Conservation (phyloP, 306 rosid species). For the Cajanus cajan region DNA sequence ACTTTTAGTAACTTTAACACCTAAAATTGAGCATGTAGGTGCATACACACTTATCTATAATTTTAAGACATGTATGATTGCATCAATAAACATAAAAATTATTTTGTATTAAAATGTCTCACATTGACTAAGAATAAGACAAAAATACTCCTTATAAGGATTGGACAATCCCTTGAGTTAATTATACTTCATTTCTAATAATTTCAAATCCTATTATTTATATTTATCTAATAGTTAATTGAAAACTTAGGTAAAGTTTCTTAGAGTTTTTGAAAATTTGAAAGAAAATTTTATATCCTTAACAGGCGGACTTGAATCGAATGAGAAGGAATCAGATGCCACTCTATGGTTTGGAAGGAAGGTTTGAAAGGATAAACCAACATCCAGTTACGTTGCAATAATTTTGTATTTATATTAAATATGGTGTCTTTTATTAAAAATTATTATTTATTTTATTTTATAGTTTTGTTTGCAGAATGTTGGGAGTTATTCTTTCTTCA, state of each 20-base stretch:
- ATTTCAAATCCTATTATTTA: neutral
- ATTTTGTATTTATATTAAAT: conserved; percentile 27
- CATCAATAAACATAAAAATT: neutral
- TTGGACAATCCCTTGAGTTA: neutral
- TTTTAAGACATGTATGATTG: conserved; percentile 2
- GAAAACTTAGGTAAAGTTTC: conserved; percentile 1
- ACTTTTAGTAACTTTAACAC: conserved; percentile 13
- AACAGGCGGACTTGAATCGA: conserved; percentile 81
- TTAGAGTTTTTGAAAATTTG: conserved; percentile 19
- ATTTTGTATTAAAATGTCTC: neutral
- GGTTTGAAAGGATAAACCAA: conserved; percentile 91
- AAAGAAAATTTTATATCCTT: conserved; percentile 28
- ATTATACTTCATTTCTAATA: neutral
- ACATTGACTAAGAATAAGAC: neutral
- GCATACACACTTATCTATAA: neutral
- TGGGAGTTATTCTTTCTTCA: conserved; percentile 86
- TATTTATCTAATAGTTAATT: neutral
- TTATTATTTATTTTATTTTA: conserved; percentile 15
- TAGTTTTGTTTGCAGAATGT: conserved; percentile 60
- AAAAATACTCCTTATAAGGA: neutral
- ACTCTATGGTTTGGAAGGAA: conserved; percentile 81
- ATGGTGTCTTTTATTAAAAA: neutral
- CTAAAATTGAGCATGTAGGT: neutral
- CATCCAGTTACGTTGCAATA: conserved; percentile 77
- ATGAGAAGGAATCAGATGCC: conserved; percentile 74